A percentile compares a stretch with the other conserved stretches of the same genome.
Conservation (phyloP, 768 basidiomycete genomes). For the Boletales sp. region DNA sequence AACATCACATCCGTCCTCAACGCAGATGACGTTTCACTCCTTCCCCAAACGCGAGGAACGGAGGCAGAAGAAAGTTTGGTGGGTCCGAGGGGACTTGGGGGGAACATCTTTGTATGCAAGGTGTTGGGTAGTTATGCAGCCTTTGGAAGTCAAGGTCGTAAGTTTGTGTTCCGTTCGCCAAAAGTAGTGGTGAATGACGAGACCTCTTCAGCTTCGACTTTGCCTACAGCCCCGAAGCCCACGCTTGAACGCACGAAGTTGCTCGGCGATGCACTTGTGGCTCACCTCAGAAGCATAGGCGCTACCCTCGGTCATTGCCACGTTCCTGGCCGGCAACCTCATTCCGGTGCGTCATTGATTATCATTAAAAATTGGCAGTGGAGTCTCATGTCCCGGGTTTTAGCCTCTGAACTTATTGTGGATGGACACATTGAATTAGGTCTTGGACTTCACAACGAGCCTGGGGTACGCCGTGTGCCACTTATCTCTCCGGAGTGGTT, state of each 20-base stretch:
- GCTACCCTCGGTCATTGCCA: slow-evolving; percentile 54
- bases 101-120: slow-evolving; percentile 53
- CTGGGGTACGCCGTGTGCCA: slow-evolving; percentile 26
- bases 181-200: slow-evolving; percentile 1
- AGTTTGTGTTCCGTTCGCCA: slow-evolving; percentile 18
- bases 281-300: slow-evolving; percentile 33
- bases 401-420: slow-evolving; percentile 4
- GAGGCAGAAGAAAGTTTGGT: slow-evolving; percentile 30
- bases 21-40: slow-evolving; percentile 54
- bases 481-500: too few relatives aligned
- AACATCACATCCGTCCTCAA: slow-evolving; percentile 47
- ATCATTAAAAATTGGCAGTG: background rate
- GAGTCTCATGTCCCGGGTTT: background rate
- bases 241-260: slow-evolving; percentile 17
- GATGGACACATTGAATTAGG: slow-evolving; percentile 38
- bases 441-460: slow-evolving; percentile 56
- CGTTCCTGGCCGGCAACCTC: slow-evolving; percentile 42
- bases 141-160: slow-evolving; percentile 34
- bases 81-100: slow-evolving; percentile 47
- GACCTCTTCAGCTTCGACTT: background rate
- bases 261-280: slow-evolving; percentile 32
- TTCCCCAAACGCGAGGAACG: slow-evolving; percentile 11
- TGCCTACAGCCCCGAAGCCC: slow-evolving; percentile 1
- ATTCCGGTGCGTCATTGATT: slow-evolving; percentile 5
- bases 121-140: slow-evolving; percentile 39